Evolutionary conservation across 306 rosid species (phyloP), one percentile per base, ranked within the genome.

Genomic region (Chamaecrista fasciculata): DNA sequence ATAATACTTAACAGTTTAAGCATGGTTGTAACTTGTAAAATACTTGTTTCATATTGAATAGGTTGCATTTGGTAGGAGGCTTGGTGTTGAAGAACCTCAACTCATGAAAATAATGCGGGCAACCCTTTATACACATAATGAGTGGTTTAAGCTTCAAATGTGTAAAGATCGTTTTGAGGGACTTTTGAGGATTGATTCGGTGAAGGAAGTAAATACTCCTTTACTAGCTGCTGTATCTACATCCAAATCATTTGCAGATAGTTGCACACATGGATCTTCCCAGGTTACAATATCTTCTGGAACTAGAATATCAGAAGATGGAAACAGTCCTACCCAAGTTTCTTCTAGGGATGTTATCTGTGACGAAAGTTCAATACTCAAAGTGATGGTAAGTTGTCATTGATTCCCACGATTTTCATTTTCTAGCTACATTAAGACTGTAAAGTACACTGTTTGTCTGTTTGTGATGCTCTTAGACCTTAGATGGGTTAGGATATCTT

Each of bases 101-200:
- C 97, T 95, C 63, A 86, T 95, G 88, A 95, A 95, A 83, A 84
- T 95, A 57, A 91, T 95, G 90, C 86, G 86, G 67, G 89, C 91
- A 31, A 81, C 92, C 44, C 88, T 95, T 44, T 70, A 85, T 82
- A 79, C 97, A 2, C 97, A 95, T 79, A 85, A 81, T 50, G 99
- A 95, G 77, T 95, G 97, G 99, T 95, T 91, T 70, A 89, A 89
- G 77, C 97, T 95, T 76, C 99, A 95, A 58, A 95, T 87, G 99
- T 95, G 99, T 76, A 95, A 91, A 83, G 99, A 95, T 72, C 84
- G 87, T 55, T 95, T 95, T 21, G 97, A 95, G 84, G 85, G 87
- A 59, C 87, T 91, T 31, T 49, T 95, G 83, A 86, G 76, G 81
- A 87, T 95, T 29, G 95, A 91, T 81, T 85, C 89, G 72, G 81